Base-by-base conservation (phyloP, 768 basidiomycete genomes). In the Lactarius hengduanensis region DNA sequence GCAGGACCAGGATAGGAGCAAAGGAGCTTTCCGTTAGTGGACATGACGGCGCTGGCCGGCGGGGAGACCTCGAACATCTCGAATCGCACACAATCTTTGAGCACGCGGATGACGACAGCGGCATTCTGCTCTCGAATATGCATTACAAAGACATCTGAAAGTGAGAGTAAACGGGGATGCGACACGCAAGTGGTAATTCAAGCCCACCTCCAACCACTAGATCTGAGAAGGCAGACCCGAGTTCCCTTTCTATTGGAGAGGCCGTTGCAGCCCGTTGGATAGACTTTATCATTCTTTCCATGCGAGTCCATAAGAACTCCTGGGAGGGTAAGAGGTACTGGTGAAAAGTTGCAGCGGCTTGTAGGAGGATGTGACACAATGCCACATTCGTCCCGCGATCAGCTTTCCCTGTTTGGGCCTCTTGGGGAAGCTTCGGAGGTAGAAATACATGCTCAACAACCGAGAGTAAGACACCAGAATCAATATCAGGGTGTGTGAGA, bases 21-120 rank as follows among this genome's bases (percentile, higher is more conserved):
- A 8, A 45, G 8, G 8, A 45, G 20, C 20, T 82, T 83, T 34
- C 82, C 82, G 32, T 70, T 69, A 0, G 76, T 60, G 2, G 65
- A 71, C 73, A 81, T 80, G 18, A 85, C 77, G 6, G 64, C 64
- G 18, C 70, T 72, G 3, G 76, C 69, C 30, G 72, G 70, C 2
- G 82, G 77, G 1, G 80, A 79, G 7, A 79, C 74, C 68, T 84
- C 80, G 64, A 85, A 85, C 20, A 45, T n/a, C 20, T 45, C 63
- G 57, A 64, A 65, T 34, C 41, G 59, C 38, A 65, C 59, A 11
- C 15, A 32, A 32, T 65, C 22, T 1, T 6, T 13, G 18, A 32
- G 54, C 8, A 18, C 41, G 58, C 64, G 64, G 16, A 65, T 36
- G 6, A 65, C 2, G 10, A 65, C 20, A 26, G 28, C 50, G 18